phyloP scores from a whole-genome alignment of 768 basidiomycete species.

The Mrakia blollopis region DNA sequence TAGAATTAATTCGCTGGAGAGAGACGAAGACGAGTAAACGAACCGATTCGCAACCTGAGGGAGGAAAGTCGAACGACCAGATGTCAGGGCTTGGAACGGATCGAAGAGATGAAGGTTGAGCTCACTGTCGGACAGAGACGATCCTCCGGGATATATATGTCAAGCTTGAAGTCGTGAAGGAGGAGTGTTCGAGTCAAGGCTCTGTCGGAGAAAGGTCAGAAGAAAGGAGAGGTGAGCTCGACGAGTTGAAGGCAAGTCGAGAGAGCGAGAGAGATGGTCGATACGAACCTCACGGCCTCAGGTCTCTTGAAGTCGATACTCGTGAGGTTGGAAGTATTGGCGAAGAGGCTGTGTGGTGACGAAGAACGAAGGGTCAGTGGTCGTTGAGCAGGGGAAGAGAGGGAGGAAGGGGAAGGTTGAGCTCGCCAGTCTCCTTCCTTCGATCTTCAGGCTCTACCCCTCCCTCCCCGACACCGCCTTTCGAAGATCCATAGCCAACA shows the following conservation, averaged over 20 bases:
- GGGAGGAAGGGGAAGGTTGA: conserved; percentile 17
- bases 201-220: conserved; percentile 46
- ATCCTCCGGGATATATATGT: conserved; percentile 59
- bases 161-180: conserved; percentile 64
- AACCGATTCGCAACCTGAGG: conserved; percentile 40
- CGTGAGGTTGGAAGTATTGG: conserved; percentile 36
- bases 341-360: conserved; percentile 43
- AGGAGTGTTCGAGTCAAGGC: conserved; percentile 74
- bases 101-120: not conserved
- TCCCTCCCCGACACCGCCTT: not conserved
- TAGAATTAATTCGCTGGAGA: not conserved
- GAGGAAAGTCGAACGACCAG: not conserved
- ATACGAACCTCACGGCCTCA: conserved; percentile 59
- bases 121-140: conserved; percentile 82
- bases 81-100: not conserved
- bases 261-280: not conserved
- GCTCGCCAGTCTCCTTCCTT: conserved; percentile 24
- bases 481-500: not conserved
- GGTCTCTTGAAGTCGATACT: conserved; percentile 72
- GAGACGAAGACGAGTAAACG: not conserved
- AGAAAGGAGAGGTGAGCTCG: not conserved
- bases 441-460: no score
- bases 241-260: not conserved
- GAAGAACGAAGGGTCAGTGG: no score
- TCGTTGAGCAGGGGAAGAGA: no score